Evolutionary conservation across 805 yeast genomes (phyloP), one percentile per base, ranked within the genome.

Genomic region (Zygotorulaspora sp.): DNA sequence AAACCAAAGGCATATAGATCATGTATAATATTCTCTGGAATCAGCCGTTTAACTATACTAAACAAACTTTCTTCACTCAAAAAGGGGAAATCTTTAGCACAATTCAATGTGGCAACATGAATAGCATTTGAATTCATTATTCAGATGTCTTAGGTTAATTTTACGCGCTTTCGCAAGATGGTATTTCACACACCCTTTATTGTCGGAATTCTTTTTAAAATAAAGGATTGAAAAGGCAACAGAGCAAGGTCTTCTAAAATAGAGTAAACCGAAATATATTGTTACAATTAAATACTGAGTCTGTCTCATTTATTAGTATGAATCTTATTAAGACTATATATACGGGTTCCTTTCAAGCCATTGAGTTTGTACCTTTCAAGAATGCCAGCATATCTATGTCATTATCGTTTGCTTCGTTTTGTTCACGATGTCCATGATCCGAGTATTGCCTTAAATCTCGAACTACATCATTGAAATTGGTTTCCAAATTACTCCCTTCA

Each of bases 1-100:
- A 82, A 74, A 2, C 82, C 87, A 56, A 80, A 76, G 1, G 72
- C 81, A 36, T 72, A 70, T 5, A 80, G 38, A 35, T 71, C 67
- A 17, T 44, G 44, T n/a, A 11, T 31, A 10, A 28, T 9, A n/a
- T 29, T 28, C 18, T 36, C 0, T 75, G 72, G 21, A 62, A 52
- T 3, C 47, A n/a, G 47, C 43, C 8, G 71, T 66, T 22, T 63
- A 47, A 15, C 36, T 2, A 53, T 48, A 0, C 70, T 38, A 6
- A 62, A 57, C 2, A 60, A 48, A 1, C 50, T 30, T n/a, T 70
- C 61, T 1, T 47, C 41, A 1, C 62, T 63, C 0, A 59, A 56
- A 14, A 63, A 52, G 16, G 77, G 65, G 4, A 62, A 52, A 13
- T 41, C 49, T 43, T 78, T 79, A 11, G 73, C 81, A 53, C 79